Conservation (phyloP, 2,329 filamentous ascomycete species). For the Teratosphaeria gauchensis region DNA sequence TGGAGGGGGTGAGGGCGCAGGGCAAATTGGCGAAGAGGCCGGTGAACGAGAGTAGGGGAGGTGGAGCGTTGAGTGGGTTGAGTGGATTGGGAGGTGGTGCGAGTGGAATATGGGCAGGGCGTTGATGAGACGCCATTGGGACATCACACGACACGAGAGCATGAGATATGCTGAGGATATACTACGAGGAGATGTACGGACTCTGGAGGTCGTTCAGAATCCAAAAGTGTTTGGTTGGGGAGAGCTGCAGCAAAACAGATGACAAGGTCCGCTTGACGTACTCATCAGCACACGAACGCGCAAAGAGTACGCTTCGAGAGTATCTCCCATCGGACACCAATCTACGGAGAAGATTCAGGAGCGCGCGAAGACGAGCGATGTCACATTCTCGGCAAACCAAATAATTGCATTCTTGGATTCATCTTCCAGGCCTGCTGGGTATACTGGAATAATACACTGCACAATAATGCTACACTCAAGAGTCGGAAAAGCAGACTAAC, state of each 20-base stretch:
- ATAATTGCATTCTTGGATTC: not conserved
- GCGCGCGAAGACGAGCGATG: not conserved
- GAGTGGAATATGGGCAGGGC: constrained; percentile 27
- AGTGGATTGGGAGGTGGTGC: not conserved
- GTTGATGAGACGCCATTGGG: constrained; percentile 14
- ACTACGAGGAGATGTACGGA: too few species aligned
- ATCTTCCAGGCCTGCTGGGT: not conserved
- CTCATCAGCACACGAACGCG: too few species aligned
- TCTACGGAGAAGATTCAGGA: too few species aligned
- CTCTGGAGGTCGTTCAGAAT: too few species aligned
- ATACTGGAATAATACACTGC: not conserved
- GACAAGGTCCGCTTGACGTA: too few species aligned
- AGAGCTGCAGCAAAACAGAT: too few species aligned
- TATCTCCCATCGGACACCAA: too few species aligned
- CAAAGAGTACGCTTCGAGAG: too few species aligned
- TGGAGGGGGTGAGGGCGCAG: constrained; percentile 68
- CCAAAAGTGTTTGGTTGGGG: too few species aligned
- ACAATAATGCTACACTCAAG: not conserved
- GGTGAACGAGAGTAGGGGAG: constrained; percentile 51
- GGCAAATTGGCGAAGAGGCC: constrained; percentile 70
- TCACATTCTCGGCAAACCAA: not conserved
- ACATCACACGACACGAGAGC: not conserved
- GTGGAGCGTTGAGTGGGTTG: constrained; percentile 29
- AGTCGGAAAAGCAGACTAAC: not conserved
- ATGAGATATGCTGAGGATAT: not conserved